Conservation (phyloP, 108 stramenopile species). For the Schizochytrium sp. region DNA sequence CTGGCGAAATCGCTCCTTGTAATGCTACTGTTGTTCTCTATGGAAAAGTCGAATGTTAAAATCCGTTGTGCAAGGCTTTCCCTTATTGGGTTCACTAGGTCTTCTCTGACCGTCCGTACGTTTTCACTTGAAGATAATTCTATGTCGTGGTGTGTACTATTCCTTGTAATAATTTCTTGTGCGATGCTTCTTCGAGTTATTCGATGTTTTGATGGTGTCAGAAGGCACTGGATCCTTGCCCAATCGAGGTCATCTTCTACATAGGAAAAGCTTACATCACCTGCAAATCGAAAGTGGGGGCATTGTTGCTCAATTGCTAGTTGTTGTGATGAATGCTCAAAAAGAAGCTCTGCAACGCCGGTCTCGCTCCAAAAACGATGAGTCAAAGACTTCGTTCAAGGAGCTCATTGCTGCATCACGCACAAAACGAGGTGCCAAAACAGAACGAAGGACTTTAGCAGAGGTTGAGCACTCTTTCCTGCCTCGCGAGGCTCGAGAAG, state of each 20-base stretch:
- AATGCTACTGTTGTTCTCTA: no score
- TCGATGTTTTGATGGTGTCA: not conserved
- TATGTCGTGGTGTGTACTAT: not conserved
- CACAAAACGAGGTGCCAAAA: not conserved
- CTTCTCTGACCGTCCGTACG: not conserved
- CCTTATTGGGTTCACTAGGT: no score
- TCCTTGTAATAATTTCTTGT: not conserved
- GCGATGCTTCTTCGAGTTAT: not conserved
- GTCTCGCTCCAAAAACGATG: no score
- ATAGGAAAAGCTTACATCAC: not conserved
- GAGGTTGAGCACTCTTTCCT: not conserved
- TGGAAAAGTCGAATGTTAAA: no score
- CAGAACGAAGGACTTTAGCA: not conserved
- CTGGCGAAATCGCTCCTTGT: no score
- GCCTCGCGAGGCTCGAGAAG: not conserved
- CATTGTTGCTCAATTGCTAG: no score
- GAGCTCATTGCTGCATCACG: slow-evolving; percentile 30
- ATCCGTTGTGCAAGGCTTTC: no score
- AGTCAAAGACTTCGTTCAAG: not conserved
- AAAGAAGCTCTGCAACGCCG: no score
- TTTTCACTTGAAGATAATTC: no score
- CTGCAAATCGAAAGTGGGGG: no score
- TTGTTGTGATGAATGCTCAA: no score
- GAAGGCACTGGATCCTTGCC: not conserved
- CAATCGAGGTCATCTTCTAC: not conserved